These are phyloP conservation scores for Arthrinium puccinioides DNA, from an alignment of 2,329 filamentous ascomycete genomes.

Conservation along the genomic window DNA sequence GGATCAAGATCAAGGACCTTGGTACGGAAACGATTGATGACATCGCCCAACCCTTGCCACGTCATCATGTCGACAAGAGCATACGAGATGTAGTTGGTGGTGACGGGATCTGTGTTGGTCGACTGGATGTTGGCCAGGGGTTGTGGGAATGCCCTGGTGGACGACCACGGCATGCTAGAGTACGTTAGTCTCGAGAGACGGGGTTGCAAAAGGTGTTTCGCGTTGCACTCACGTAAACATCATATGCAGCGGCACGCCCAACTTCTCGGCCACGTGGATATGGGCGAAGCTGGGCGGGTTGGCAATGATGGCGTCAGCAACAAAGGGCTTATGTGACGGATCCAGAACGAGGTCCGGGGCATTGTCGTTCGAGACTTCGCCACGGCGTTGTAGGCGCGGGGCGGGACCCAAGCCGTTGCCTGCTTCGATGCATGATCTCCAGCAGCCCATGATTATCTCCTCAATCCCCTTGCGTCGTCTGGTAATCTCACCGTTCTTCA, in stretches of 20 bases:
- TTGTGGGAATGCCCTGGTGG: conserved; percentile 79
- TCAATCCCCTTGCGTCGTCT: conserved; percentile 61
- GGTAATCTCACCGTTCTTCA: conserved; percentile 60
- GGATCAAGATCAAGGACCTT: conserved; percentile 63
- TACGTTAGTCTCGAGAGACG: conserved; percentile 6
- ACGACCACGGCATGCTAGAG: conserved; percentile 72
- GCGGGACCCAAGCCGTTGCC: conserved; percentile 49
- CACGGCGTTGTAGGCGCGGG: conserved; percentile 28
- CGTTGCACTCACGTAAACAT: conserved; percentile 57
- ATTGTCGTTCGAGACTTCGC: conserved; percentile 9
- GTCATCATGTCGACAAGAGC: conserved; percentile 84
- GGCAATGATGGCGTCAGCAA: conserved; percentile 33
- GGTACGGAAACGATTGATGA: conserved; percentile 82
- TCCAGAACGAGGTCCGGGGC: conserved; percentile 9
- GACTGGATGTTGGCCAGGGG: conserved; percentile 73
- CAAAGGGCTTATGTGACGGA: conserved; percentile 18
- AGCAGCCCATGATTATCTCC: conserved; percentile 63
- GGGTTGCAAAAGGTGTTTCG: background rate
- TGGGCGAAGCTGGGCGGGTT: conserved; percentile 62
- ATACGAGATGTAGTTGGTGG: conserved; percentile 73
- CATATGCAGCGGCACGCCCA: conserved; percentile 59
- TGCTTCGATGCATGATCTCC: conserved; percentile 66
- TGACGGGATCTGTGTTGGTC: conserved; percentile 58
- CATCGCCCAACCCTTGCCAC: conserved; percentile 84
- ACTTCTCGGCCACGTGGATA: conserved; percentile 56